These are phyloP conservation scores for Dendrobium catenatum DNA, from an alignment of 106 monocot species.

Conservation along the genomic window DNA sequence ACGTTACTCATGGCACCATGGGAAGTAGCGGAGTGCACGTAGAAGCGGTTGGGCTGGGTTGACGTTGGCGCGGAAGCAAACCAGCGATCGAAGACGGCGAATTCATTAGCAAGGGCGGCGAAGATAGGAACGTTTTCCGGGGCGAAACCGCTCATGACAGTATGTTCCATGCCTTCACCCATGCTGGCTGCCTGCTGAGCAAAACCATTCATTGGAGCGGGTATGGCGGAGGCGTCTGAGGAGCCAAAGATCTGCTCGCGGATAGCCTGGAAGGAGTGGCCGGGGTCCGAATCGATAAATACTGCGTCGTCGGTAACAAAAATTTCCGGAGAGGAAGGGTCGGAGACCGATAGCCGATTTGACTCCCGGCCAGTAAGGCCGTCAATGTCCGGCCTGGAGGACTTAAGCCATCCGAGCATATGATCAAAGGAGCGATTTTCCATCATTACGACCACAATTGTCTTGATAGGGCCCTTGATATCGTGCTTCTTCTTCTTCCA, in stretches of 20 bases:
- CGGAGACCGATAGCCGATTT: slow-evolving; percentile 42
- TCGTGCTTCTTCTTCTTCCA: slow-evolving; percentile 31
- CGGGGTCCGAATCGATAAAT: slow-evolving; percentile 48
- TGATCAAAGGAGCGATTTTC: slow-evolving; percentile 83
- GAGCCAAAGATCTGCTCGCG: slow-evolving; percentile 86
- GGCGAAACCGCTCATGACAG: slow-evolving; percentile 80
- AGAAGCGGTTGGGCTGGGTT: slow-evolving; percentile 81
- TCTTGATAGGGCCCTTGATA: slow-evolving; percentile 81
- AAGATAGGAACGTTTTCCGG: slow-evolving; percentile 92
- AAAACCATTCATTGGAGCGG: slow-evolving; percentile 66
- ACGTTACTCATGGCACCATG: slow-evolving; percentile 81
- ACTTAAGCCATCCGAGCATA: slow-evolving; percentile 59
- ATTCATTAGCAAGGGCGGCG: slow-evolving; percentile 48
- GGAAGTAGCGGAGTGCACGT: slow-evolving; percentile 74
- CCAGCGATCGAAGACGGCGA: slow-evolving; percentile 80
- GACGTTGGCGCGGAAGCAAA: slow-evolving; percentile 72
- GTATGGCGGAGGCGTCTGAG: slow-evolving; percentile 28
- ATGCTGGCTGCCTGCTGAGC: slow-evolving; percentile 36
- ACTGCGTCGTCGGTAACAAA: slow-evolving; percentile 56
- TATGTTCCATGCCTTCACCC: slow-evolving; percentile 2
- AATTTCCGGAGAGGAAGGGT: slow-evolving; percentile 51
- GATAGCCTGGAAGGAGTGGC: slow-evolving; percentile 85
- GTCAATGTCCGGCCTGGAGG: slow-evolving; percentile 17
- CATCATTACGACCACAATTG: slow-evolving; percentile 74
- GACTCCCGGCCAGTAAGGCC: slow-evolving; percentile 15